Evolutionary conservation across 306 rosid species (phyloP), one percentile per base, ranked within the genome.

Genomic region (Vicia villosa): DNA sequence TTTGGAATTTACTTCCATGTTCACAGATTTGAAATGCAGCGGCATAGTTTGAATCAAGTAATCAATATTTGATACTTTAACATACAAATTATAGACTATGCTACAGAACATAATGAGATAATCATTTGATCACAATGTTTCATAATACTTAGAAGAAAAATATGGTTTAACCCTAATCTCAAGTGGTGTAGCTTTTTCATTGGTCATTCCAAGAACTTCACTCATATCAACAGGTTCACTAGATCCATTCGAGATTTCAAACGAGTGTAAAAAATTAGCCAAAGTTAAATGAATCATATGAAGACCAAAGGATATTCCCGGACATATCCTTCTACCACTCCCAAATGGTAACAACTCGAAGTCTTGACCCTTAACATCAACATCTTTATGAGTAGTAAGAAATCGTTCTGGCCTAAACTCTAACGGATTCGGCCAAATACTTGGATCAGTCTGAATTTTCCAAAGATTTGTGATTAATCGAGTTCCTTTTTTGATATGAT

Each of bases 271-370:
- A 28, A 74, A 64, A 21, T 40, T 74, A 16, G 72, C 78, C 32
- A 74, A 11, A 41, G 59, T 28, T 1, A 74, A 54, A 55, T 74
- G 58, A 28, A 64, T 3, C 16, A 76, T 60, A 1, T 38, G 64
- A 59, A 68, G 46, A 0, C 38, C 70, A 76, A 76, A 50, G 0
- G 70, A 49, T 40, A 60, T 16, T 67, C 69, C 79, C 0, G 79
- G 77, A 63, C 77, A 73, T n/a, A 38, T 51, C 20, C 77, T 62
- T 40, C 72, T 63, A 17, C 72, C 72, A 74, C 73, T 14, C 10
- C 73, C 79, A 65, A 74, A 66, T 14, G 77, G 77, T 20, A 63
- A 50, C 3, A 73, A 10, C 12, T 73, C 56, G 17, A 73, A 73
- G 37, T 63, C 45, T 21, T 62, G 69, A 26, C 77, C 77, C 36